Base-by-base conservation (phyloP, 106 monocot species). In the Dioscorea dumetorum region DNA sequence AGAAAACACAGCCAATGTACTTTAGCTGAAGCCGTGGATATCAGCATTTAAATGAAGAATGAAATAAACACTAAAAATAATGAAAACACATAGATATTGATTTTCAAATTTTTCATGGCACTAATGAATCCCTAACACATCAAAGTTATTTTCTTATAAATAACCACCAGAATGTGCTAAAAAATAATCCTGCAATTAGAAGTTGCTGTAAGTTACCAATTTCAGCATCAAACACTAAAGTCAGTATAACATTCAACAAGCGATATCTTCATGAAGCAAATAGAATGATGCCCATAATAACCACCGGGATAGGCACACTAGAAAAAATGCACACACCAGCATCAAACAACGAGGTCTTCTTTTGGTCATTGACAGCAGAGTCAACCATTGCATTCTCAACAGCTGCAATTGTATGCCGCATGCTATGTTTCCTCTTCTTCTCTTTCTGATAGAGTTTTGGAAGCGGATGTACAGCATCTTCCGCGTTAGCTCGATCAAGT, bases 401-500 rank as follows among this genome's bases (percentile, higher is more conserved):
- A 58, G 82, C 78, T 24, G 32, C 34, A 60, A 34, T 54, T 16
- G 62, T 49, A 63, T 63, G 28, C 22, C 73, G 34, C 50, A 48
- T 61, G 19, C 54, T 19, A 78, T 90, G 80, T 73, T 99, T 99
- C 66, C 97, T 92, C 73, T 99, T 99, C 74, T 93, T 99, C 22
- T 86, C 84, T 19, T 78, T 73, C 59, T 74, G 64, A 81, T 80
- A 70, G 10, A 99, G 63, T 58, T 83, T 92, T 33, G 97, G 80
- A 73, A 83, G 71, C 8, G 95, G 95, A 63, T 90, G 67, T 32
- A 73, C 73, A 50, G 92, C 90, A 85, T 99, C 97, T 83, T 99
- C 97, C 50, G 92, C 97, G 83, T 99, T 99, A 28, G 90, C 92
- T 61, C 86, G 84, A 63, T 99, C 93, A 41, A 99, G 77, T 70